Evolutionary conservation across 768 basidiomycete genomes (phyloP), one percentile per base, ranked within the genome.

Genomic region (Asterophora lycoperdoides): DNA sequence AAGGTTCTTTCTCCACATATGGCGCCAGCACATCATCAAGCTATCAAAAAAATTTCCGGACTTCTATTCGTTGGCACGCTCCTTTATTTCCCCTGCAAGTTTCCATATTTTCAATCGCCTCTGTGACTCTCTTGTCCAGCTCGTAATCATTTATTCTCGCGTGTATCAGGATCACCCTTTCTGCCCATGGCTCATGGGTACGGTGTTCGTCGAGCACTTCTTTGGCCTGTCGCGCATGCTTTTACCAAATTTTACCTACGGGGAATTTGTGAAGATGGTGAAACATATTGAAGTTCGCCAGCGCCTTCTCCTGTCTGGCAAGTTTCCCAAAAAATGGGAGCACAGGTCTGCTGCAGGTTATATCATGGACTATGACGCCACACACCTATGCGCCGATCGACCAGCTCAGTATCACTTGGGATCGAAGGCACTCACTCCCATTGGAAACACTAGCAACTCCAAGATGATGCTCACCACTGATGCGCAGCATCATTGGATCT

Each of bases 181-280:
- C 41, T 62, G 60, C 38, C 56, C 57, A 1, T 60, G 59, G 57
- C 20, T 59, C 1, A 44, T 56, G 9, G 59, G 55, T 1, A 63
- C 64, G 0, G 57, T 59, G 8, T 60, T 62, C 20, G 56, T 65
- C 6, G 62, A 65, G 44, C 62, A 63, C 32, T 63, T 65, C 56
- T 65, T 63, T 39, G 61, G 63, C 0, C 51, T 64, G 2, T 60
- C 61, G 0, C 53, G 57, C 2, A 52, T 56, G 41, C 47, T 65
- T 35, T 46, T 65, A 6, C 61, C 64, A 1, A 58, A 65, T 35
- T 65, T 65, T 44, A 58, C 61, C 1, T 65, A 58, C 29, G 51
- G 54, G 0, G 62, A 65, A 44, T 53, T 65, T 36, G 18, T 64
- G 1, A 59, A 59, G 33, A 52, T 65, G 2, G 51, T 60, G 10